Evolutionary conservation across 2,329 filamentous ascomycete species (phyloP).

Genomic region (Verticillium dahliae): DNA sequence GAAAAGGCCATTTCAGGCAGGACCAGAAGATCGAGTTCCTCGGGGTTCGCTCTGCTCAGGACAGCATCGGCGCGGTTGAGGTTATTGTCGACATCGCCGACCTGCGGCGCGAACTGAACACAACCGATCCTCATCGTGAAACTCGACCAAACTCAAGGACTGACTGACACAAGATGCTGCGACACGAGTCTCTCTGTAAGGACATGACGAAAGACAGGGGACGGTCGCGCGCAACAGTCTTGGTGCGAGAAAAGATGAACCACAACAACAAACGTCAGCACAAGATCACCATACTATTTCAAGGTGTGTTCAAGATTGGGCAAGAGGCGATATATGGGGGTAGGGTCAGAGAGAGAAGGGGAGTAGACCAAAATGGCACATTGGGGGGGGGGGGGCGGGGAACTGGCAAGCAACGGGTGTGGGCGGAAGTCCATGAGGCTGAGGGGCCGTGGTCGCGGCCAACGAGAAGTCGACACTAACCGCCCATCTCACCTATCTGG

Average conservation of each 20-base stretch:
- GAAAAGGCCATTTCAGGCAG: slow-evolving; percentile 72
- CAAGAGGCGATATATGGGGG: background rate
- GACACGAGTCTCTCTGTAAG: background rate
- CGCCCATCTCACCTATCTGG: background rate
- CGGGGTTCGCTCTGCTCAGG: slow-evolving; percentile 42
- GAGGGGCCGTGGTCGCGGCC: background rate
- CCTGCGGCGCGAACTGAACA: slow-evolving; percentile 64
- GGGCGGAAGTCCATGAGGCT: background rate
- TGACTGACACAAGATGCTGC: slow-evolving; percentile 1
- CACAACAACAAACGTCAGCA: background rate
- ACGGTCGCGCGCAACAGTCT: background rate
- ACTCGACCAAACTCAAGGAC: slow-evolving; percentile 14
- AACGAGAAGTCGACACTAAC: slow-evolving; percentile 1
- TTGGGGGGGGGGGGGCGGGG: background rate
- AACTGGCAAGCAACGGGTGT: background rate
- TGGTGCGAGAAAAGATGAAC: background rate
- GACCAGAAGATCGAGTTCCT: slow-evolving; percentile 62
- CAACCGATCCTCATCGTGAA: slow-evolving; percentile 59
- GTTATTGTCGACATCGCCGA: slow-evolving; percentile 66
- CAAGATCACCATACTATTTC: background rate
- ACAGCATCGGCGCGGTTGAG: slow-evolving; percentile 61
- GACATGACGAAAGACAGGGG: background rate
- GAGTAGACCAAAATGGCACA: background rate
- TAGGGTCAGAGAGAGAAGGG: background rate
- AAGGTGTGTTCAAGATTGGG: background rate